phyloP scores from a whole-genome alignment of 768 basidiomycete species.

The Podaxis sp. region DNA sequence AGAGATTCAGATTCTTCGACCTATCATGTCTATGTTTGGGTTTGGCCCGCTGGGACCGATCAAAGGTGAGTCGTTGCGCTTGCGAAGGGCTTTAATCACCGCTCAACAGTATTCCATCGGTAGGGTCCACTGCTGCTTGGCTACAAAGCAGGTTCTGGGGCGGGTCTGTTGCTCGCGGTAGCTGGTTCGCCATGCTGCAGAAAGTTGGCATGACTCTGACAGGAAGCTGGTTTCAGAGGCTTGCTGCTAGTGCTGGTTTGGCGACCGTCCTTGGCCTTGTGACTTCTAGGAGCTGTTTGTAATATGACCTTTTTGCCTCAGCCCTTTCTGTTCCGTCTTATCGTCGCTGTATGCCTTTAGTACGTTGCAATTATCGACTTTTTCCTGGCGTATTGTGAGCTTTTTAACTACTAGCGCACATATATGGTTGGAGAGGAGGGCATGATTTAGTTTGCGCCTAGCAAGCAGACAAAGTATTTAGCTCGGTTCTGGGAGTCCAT shows the following conservation, averaged over 20 bases:
- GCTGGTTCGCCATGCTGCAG: constrained; percentile 35
- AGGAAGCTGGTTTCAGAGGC: no score
- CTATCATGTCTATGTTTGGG: constrained; percentile 32
- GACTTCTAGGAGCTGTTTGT: neutral
- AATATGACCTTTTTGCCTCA: neutral
- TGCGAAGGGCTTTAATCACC: neutral
- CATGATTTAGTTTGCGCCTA: no score
- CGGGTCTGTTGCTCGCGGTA: constrained; percentile 25
- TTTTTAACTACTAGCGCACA: no score
- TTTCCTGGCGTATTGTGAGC: neutral
- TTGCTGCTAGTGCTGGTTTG: no score
- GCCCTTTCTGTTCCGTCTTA: neutral
- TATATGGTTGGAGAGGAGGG: no score
- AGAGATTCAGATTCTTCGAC: constrained; percentile 28
- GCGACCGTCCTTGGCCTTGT: no score
- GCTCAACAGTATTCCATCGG: neutral
- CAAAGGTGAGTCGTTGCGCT: constrained; percentile 24
- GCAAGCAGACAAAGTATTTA: no score
- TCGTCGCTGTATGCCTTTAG: neutral
- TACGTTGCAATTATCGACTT: neutral
- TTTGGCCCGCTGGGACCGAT: constrained; percentile 33
- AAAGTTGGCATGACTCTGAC: constrained; percentile 26
- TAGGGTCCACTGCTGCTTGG: constrained; percentile 36
- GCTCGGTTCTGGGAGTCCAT: no score
- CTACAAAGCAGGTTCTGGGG: constrained; percentile 35